Conservation (phyloP, 2,329 filamentous ascomycete genomes). For the Fusarium sp. region DNA sequence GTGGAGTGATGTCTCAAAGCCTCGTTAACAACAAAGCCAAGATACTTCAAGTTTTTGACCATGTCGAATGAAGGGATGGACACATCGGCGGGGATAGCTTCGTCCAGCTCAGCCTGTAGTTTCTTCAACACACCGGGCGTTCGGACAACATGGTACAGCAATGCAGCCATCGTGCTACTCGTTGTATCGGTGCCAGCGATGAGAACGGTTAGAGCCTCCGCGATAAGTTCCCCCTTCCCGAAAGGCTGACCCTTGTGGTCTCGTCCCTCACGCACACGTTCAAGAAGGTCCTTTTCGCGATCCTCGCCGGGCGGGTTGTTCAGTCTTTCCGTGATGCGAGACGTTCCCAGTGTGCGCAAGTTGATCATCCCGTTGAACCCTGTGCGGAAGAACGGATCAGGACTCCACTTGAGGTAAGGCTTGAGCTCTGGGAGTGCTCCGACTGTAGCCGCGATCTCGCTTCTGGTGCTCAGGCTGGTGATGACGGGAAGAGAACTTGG, state of each 20-base stretch:
- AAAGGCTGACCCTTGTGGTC: neutral
- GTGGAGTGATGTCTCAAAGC: neutral
- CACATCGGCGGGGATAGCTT: neutral
- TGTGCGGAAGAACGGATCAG: constrained; percentile 6
- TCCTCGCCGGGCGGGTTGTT: neutral
- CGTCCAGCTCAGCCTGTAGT: neutral
- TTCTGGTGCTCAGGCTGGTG: neutral
- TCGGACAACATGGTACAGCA: neutral
- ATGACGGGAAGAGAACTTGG: neutral
- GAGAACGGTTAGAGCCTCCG: neutral
- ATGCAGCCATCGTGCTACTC: neutral
- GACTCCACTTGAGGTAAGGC: neutral
- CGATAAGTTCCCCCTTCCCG: neutral
- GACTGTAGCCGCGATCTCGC: neutral
- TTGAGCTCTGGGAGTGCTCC: constrained; percentile 1
- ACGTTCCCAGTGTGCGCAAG: neutral
- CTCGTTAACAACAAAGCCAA: constrained; percentile 6
- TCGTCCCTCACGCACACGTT: neutral
- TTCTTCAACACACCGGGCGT: neutral
- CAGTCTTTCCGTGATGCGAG: neutral
- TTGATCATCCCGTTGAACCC: constrained; percentile 4
- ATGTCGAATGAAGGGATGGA: neutral
- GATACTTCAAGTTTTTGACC: constrained; percentile 4
- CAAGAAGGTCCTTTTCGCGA: constrained; percentile 1
- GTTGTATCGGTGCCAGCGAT: constrained; percentile 2